phyloP scores from a whole-genome alignment of 352 stramenopile genomes.

The Sclerospora graminicola region DNA sequence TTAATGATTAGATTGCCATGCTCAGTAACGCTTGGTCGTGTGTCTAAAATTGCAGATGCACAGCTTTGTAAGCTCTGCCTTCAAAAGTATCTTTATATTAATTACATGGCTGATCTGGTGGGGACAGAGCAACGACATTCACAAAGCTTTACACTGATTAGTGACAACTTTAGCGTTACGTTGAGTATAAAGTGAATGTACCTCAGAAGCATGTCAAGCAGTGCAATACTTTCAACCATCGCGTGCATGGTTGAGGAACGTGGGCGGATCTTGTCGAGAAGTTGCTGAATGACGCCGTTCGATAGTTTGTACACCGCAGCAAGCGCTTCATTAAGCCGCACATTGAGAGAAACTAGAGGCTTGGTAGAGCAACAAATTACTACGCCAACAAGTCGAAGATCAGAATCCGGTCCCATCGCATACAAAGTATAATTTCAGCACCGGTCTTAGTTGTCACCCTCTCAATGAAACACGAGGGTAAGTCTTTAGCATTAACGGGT shows the following conservation, averaged over 20 bases:
- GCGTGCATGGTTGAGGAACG: constrained; percentile 66
- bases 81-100: neutral
- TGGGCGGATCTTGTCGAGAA: constrained; percentile 73
- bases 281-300: constrained; percentile 72
- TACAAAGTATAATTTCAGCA: constrained; percentile 4
- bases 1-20: constrained; percentile 76
- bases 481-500: constrained; percentile 37
- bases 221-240: constrained; percentile 82
- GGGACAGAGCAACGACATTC: constrained; percentile 74
- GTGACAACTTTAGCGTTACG: neutral
- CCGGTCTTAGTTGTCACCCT: constrained; percentile 53
- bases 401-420: neutral
- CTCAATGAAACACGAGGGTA: constrained; percentile 57
- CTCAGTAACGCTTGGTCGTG: constrained; percentile 49
- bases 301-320: constrained; percentile 84
- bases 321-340: constrained; percentile 71
- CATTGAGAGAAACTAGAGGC: constrained; percentile 75
- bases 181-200: constrained; percentile 9
- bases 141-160: constrained; percentile 52
- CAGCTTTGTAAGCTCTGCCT: neutral
- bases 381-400: constrained; percentile 19
- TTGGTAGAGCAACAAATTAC: constrained; percentile 84
- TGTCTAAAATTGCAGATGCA: constrained; percentile 26
- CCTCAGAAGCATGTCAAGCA: constrained; percentile 89
- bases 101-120: constrained; percentile 64